Evolutionary conservation across 768 basidiomycete genomes (phyloP), one percentile per base, ranked within the genome.

Genomic region (Baorangia bicolor): DNA sequence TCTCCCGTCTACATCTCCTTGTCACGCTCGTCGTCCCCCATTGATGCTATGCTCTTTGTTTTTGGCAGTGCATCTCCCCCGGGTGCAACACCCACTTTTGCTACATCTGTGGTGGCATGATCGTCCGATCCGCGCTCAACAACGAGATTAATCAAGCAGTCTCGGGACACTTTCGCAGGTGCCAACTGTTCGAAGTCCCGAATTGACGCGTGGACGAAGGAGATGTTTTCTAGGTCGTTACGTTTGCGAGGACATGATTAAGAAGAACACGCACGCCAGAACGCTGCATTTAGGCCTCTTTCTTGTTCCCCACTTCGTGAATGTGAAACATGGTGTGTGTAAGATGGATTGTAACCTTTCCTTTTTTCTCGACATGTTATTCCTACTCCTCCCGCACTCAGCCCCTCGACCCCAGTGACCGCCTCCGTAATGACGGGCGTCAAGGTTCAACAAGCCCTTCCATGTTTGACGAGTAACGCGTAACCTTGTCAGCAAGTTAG

Each of bases 31-130:
- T 25, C 37, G 25, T 45, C n/a, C 14, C 3, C 34, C n/a, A 23
- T 23, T 25, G 14, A 37, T 27, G 8, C 2, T 9, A 30, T 20
- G 5, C 4, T 25, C 9, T 7, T 2, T 20, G 20, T n/a, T 39
- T 30, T 21, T 56, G 51, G 27, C 52, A 84, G 83, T 84, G 81
- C 59, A 76, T 77, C 37, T 71, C 81, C 2, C 81, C 82, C 2
- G 81, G 78, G n/a, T 85, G 84, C 66, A 83, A 84, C 58, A 76
- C 78, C 59, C 82, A 84, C 57, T 84, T 83, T 60, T 84, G 82
- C 60, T 83, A 84, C 53, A 27, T 66, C 14, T 84, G 82, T 51
- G 82, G 81, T 13, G 64, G 66, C 13, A 61, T 73, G 43, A 84
- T 84, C 51, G 74, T 80, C 42, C 72, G 64, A 28, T 76, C 77